phyloP scores from a whole-genome alignment of 192 early-diverging fungal genomes.

The Podila minutissima region DNA sequence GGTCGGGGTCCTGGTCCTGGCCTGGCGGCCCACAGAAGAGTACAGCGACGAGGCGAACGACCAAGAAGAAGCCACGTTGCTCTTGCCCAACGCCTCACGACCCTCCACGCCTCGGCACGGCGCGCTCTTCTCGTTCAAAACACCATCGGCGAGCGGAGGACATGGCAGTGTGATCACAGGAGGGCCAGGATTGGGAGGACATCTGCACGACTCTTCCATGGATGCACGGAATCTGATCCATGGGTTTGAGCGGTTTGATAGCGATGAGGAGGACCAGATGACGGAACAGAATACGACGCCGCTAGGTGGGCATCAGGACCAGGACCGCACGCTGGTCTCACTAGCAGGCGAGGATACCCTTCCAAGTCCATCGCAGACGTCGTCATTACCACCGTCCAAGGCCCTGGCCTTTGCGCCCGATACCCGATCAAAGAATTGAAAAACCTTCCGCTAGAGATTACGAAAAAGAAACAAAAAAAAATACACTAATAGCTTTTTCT shows the following conservation, averaged over 20 bases:
- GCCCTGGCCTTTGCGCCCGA: constrained; percentile 22
- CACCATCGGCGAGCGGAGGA: constrained; percentile 3
- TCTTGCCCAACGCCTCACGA: constrained; percentile 30
- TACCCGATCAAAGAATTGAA: background rate
- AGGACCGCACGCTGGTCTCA: constrained; percentile 7
- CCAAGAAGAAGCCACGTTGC: constrained; percentile 25
- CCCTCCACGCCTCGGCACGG: constrained; percentile 29
- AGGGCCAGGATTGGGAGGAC: constrained; percentile 7
- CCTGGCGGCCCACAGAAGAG: constrained; percentile 56
- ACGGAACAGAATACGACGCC: background rate
- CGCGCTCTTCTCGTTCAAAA: constrained; percentile 31
- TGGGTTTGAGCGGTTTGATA: constrained; percentile 49
- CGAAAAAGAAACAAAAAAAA: too few species aligned
- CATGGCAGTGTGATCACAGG: background rate
- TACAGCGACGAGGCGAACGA: constrained; percentile 15
- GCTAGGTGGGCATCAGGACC: background rate
- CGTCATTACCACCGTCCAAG: constrained; percentile 16
- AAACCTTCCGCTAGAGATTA: too few species aligned
- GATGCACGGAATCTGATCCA: constrained; percentile 36
- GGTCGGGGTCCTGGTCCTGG: constrained; percentile 72
- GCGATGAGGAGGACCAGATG: constrained; percentile 34
- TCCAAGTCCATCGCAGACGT: background rate
- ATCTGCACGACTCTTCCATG: constrained; percentile 12
- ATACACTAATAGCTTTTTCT: too few species aligned
- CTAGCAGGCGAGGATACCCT: constrained; percentile 3